Percentiles rank a stretch among this genome's conserved stretches.
Conservation (phyloP, 2,329 filamentous ascomycete species). For the Aspergillus quadrilineatus region DNA sequence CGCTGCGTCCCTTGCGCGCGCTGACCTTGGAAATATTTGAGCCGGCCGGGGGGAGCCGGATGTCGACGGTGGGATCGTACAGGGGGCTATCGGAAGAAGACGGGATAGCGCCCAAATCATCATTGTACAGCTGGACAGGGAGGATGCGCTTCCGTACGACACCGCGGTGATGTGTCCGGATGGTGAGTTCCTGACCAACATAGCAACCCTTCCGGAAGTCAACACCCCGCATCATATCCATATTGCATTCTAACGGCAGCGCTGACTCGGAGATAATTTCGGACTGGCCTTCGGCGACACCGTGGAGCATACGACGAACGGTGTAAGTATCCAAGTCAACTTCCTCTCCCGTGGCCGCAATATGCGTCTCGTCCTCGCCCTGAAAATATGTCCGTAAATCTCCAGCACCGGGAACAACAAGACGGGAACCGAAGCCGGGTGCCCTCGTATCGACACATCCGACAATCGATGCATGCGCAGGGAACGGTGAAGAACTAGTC, state of each 20-base stretch:
- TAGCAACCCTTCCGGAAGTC: constrained; percentile 98
- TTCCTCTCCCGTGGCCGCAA: constrained; percentile 45
- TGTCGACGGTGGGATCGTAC: constrained; percentile 30
- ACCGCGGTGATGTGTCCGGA: constrained; percentile 89
- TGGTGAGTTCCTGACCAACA: constrained; percentile 93
- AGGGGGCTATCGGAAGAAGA: constrained; percentile 51
- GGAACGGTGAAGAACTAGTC: constrained; percentile 31
- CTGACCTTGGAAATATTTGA: constrained; percentile 56
- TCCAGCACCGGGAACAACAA: constrained; percentile 39
- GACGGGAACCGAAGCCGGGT: constrained; percentile 40
- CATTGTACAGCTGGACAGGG: constrained; percentile 70
- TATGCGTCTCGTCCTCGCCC: constrained; percentile 33
- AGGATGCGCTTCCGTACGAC: constrained; percentile 89
- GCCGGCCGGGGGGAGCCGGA: constrained; percentile 37
- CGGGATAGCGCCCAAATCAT: constrained; percentile 30
- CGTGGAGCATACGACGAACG: constrained; percentile 73
- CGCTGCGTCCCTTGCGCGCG: constrained; percentile 60
- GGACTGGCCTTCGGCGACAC: constrained; percentile 78
- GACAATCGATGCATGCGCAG: constrained; percentile 27
- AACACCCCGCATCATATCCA: constrained; percentile 81
- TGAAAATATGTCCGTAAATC: constrained; percentile 33
- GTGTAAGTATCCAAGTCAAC: constrained; percentile 64
- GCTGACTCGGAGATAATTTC: constrained; percentile 72
- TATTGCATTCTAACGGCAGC: constrained; percentile 83
- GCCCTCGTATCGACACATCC: constrained; percentile 43